A percentile compares a stretch with the other conserved stretches of the same genome.
Evolutionary conservation across 495 filamentous ascomycete species (phyloP).

Genomic region (Cenococcum geophilum): DNA sequence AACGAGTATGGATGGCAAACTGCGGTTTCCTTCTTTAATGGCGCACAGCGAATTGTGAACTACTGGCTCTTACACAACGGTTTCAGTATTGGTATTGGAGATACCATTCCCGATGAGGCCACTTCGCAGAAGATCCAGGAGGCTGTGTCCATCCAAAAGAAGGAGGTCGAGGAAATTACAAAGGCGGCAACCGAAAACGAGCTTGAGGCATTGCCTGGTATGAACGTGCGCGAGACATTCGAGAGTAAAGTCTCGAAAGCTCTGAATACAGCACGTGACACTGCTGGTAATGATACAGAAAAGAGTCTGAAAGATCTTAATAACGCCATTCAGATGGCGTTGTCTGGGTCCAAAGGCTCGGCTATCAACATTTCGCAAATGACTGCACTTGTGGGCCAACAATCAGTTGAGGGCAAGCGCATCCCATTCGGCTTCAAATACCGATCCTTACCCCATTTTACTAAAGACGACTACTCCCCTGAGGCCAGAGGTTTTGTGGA

Average conservation of each 20-base stretch:
- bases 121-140: constrained; percentile 80
- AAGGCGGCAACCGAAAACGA: constrained; percentile 71
- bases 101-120: constrained; percentile 82
- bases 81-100: constrained; percentile 96
- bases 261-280: constrained; percentile 91
- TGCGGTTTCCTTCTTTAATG: constrained; percentile 92
- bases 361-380: constrained; percentile 99
- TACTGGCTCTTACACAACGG: constrained; percentile 99
- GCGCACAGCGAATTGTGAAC: constrained; percentile 82
- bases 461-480: constrained; percentile 96
- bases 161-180: constrained; percentile 67
- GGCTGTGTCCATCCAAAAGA: constrained; percentile 71
- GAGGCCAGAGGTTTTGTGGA: constrained; percentile 97
- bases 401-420: constrained; percentile 96
- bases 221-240: constrained; percentile 97
- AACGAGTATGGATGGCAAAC: constrained; percentile 84
- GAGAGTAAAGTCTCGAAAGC: constrained; percentile 91
- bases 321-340: constrained; percentile 92
- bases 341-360: constrained; percentile 93
- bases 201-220: constrained; percentile 85
- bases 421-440: constrained; percentile 99
- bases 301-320: constrained; percentile 90
- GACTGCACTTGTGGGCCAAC: constrained; percentile 94
- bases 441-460: constrained; percentile 93
- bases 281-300: constrained; percentile 85